Base-by-base conservation (phyloP, 192 early-diverging fungal species). In the Pilobolus umbonatus region DNA sequence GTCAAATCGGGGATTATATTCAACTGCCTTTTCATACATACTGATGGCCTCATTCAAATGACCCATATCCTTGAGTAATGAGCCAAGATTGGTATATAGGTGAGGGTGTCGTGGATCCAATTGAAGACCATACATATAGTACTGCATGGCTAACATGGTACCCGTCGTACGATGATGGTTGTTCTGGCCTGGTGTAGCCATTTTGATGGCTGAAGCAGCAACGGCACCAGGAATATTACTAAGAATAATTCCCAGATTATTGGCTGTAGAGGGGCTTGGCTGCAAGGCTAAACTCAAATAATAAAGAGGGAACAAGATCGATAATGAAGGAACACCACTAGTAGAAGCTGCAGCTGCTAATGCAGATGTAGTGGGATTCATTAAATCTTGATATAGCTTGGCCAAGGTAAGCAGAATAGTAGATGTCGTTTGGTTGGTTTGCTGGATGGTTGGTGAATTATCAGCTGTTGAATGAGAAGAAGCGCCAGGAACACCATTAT, bases 11-110 rank as follows among this genome's bases (percentile, higher is more conserved):
- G 90, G 88, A 65, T 92, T 89, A 40, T 78, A 83, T 55, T 88
- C 80, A 6, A 96, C 91, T 0, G 93, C 93, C 61, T 84, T 84
- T 53, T 93, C 83, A 70, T 96, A 96, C 88, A 93, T 94, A 4
- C 74, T 62, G 25, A 96, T 83, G 1, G 91, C 92, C 52, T 94
- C 91, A 29, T 78, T 74, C 55, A 93, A 73, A 43, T 90, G 85
- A 5, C 93, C 93, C 58, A 88, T 81, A 59, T 96, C 93, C 71
- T 96, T 96, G 24, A 94, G 78, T 17, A 93, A 75, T 24, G 90
- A 93, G 2, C 93, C 93, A 25, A 96, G 75, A 62, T 96, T 96
- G n/a, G 93, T 96, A 77, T 90, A 92, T 38, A 96, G 70, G 61
- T 96, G 93, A 40, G 91, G 89, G 57, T 96, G 93, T 29, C 78